phyloP scores from a whole-genome alignment of 1,284 basidiomycete genomes.

The Exsudoporus floridanus region DNA sequence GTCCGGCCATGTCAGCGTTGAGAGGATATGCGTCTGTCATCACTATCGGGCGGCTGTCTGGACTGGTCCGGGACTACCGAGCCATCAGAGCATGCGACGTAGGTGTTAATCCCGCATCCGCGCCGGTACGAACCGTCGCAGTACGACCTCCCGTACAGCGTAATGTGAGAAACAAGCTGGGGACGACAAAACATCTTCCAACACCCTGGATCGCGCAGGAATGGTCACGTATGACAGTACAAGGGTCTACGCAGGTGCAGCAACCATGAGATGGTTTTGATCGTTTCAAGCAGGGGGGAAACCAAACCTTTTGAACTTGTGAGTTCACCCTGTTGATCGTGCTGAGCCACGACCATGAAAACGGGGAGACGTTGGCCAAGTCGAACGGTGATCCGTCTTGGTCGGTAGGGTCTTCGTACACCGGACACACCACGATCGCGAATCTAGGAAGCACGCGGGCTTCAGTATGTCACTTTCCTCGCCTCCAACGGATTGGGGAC shows the following conservation, averaged over 20 bases:
- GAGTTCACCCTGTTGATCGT: slow-evolving; percentile 97
- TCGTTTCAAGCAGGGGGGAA: slow-evolving; percentile 8
- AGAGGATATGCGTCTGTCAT: neutral
- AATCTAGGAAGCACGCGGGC: slow-evolving; percentile 57
- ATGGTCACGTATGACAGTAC: slow-evolving; percentile 91
- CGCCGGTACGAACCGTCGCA: slow-evolving; percentile 87
- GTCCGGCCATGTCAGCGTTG: neutral
- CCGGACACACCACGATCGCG: slow-evolving; percentile 84
- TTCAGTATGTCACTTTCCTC: slow-evolving; percentile 1
- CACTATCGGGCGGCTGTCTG: neutral
- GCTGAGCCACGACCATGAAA: slow-evolving; percentile 94
- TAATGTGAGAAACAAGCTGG: slow-evolving; percentile 75
- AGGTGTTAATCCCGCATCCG: slow-evolving; percentile 77
- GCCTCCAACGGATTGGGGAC: slow-evolving; percentile 28
- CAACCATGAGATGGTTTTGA: neutral
- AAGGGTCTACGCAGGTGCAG: slow-evolving; percentile 62
- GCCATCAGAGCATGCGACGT: neutral
- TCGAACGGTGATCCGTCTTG: slow-evolving; percentile 58
- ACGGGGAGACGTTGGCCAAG: slow-evolving; percentile 66
- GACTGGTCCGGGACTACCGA: neutral
- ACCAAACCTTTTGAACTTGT: slow-evolving; percentile 91
- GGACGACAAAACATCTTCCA: slow-evolving; percentile 53
- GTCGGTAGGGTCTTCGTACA: slow-evolving; percentile 83
- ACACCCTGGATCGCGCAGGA: slow-evolving; percentile 62
- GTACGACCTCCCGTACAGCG: slow-evolving; percentile 80